Base-by-base conservation (phyloP, 2,329 filamentous ascomycete species). In the Xylaria sp. region DNA sequence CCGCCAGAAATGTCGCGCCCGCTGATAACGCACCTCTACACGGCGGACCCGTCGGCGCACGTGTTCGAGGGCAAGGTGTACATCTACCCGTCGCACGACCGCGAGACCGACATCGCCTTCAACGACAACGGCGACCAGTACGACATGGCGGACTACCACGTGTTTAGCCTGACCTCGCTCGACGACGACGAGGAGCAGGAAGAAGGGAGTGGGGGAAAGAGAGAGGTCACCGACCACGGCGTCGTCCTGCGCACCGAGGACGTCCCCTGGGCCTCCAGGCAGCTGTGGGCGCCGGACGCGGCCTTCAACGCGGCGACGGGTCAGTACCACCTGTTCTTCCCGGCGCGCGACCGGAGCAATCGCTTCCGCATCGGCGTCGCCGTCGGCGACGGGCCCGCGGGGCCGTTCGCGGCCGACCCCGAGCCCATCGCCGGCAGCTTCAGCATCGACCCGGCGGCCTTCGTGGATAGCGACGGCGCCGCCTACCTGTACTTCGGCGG, bases 81-180 rank as follows among this genome's bases (percentile, higher is more conserved):
- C 77, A 83, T 92, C 73, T 92, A 92, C 75, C 89, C 89, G 18
- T 92, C 88, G 19, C 89, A 92, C 74, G 89, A 92, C 72, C 83
- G 88, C 62, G 86, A 90, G 71, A 90, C 87, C 4, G 81, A 85
- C 71, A 89, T 91, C 70, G 53, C 81, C 52, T 87, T 88, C 78
- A 92, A 92, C 75, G 89, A 92, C 78, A 91, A 91, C 79, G 89
- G 89, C 68, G 89, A 91, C 74, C 89, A 92, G 70, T 92, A 91
- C 71, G 89, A 91, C 75, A 92, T 92, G 89, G 80, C 76, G 51
- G 89, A 92, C 76, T 92, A 92, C 78, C 89, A 92, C 72, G 89
- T 92, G 69, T 86, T 92, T 72, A 86, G 82, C 22, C 72, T 83
- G 53, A 79, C 83, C 50, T 75, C 79, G 1, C 74, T 84, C 20